Evolutionary conservation across 495 filamentous ascomycete species (phyloP).

Genomic region (Penicillium paxilli): DNA sequence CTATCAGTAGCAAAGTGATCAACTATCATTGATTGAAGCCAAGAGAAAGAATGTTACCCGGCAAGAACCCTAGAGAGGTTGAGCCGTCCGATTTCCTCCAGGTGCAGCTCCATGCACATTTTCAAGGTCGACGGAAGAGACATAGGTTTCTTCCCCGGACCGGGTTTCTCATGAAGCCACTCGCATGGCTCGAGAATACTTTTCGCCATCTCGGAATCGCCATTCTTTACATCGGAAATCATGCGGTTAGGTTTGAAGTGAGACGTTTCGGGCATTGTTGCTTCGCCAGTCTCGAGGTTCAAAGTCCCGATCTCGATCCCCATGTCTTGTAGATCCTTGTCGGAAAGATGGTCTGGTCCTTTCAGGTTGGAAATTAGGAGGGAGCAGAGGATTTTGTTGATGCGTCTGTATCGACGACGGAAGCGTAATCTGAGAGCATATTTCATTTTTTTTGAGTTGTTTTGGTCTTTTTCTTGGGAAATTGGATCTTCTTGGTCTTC

Average conservation of each 20-base stretch:
- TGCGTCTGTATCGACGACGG: not conserved
- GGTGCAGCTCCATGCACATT: not conserved
- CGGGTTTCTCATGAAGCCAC: not conserved
- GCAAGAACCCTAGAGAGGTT: not conserved
- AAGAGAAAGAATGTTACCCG: not conserved
- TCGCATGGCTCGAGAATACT: not conserved
- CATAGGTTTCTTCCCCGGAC: not conserved
- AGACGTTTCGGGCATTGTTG: not conserved
- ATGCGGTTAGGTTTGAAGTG: not conserved
- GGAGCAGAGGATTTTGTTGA: not conserved
- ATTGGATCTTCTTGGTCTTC: too few species aligned
- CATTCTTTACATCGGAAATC: not conserved
- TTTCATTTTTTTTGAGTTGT: too few species aligned
- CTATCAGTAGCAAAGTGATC: too few species aligned
- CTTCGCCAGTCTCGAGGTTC: not conserved
- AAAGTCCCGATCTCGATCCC: not conserved
- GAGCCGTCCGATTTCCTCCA: not conserved
- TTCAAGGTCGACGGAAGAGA: not conserved
- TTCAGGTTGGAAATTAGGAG: not conserved
- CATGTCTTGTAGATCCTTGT: not conserved
- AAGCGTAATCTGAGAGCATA: too few species aligned
- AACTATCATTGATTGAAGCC: too few species aligned
- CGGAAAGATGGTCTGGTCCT: not conserved
- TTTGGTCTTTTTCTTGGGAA: too few species aligned
- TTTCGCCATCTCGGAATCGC: not conserved